Conservation (phyloP, 306 rosid species). For the Cyclanthera cordifolia region DNA sequence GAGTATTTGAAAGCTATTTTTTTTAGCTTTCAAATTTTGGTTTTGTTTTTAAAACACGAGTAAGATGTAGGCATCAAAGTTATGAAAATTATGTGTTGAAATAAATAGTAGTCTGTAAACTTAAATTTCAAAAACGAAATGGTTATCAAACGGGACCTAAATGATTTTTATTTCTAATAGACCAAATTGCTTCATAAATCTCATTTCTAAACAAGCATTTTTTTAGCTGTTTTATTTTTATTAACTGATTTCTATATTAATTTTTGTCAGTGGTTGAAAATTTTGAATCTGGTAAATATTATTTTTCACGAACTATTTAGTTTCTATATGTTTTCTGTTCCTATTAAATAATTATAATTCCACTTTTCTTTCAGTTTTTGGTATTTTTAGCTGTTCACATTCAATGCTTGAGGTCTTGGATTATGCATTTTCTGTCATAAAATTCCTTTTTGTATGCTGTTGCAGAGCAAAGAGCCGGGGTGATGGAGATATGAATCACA, state of each 20-base stretch:
- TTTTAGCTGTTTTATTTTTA: neutral
- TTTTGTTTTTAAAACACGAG: too few species aligned
- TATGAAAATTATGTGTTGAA: too few species aligned
- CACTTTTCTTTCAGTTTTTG: neutral
- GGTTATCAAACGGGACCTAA: too few species aligned
- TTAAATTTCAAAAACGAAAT: too few species aligned
- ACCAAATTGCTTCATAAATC: neutral
- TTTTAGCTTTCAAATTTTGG: too few species aligned
- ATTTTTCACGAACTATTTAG: neutral
- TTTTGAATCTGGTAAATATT: neutral
- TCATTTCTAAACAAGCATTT: neutral
- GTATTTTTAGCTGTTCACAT: neutral
- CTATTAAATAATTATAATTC: neutral
- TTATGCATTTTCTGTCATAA: neutral
- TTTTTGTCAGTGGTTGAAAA: neutral
- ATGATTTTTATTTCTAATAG: neutral
- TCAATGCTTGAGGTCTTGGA: neutral
- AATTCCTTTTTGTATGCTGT: slow-evolving; percentile 11
- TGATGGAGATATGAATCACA: slow-evolving; percentile 67
- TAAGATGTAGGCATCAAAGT: too few species aligned
- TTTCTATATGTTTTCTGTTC: neutral
- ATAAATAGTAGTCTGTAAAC: too few species aligned
- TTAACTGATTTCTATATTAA: neutral
- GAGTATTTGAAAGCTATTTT: too few species aligned
- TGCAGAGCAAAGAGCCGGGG: slow-evolving; percentile 71